Percentiles rank a stretch among this genome's conserved stretches.
Evolutionary conservation across 371 early-diverging fungal genomes (phyloP).

Genomic region (Mortierella sp.): DNA sequence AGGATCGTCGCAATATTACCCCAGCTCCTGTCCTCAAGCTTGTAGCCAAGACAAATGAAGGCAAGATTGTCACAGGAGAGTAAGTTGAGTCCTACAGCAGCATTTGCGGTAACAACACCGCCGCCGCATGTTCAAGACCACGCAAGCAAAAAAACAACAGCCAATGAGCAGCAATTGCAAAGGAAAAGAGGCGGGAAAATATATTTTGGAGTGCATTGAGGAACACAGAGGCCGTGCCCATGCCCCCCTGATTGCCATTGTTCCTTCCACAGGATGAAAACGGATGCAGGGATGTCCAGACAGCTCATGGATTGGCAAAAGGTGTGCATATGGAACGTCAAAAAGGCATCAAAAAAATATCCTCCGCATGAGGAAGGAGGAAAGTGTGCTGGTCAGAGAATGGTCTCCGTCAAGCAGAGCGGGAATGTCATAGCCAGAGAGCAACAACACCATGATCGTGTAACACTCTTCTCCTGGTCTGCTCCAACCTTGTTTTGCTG

Average conservation of each 20-base stretch:
- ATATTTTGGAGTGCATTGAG: not conserved
- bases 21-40: conserved; percentile 63
- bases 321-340: not conserved
- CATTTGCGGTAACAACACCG: not conserved
- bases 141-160: not conserved
- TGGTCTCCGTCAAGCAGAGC: not conserved
- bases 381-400: not conserved
- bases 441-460: not conserved
- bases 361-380: not conserved
- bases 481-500: conserved; percentile 5
- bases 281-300: not conserved
- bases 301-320: not conserved
- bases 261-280: not conserved
- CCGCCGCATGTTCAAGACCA: not conserved
- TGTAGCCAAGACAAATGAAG: conserved; percentile 33
- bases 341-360: not conserved
- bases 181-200: not conserved
- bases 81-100: conserved; percentile 6
- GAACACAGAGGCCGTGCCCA: not conserved
- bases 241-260: not conserved
- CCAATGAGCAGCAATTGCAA: not conserved
- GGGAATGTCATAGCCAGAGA: not conserved
- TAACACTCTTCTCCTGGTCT: not conserved
- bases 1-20: conserved; percentile 66
- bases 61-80: conserved; percentile 32